Conservation (phyloP, 2,329 filamentous ascomycete species). For the Gremmenia infestans region DNA sequence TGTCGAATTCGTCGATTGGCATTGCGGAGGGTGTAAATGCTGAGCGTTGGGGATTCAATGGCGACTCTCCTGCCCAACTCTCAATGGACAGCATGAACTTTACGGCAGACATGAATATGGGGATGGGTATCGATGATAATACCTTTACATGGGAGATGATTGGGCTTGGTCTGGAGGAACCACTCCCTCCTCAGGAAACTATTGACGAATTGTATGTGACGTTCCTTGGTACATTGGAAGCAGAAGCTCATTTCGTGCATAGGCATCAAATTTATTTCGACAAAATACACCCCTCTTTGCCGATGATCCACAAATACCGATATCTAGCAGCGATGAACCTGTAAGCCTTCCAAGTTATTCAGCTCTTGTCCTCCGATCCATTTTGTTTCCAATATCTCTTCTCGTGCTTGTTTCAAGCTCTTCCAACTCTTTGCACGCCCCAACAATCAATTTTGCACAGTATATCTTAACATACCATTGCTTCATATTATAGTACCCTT, state of each 20-base stretch:
- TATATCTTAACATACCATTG: not conserved
- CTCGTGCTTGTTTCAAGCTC: not conserved
- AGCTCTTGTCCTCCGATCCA: conserved; percentile 11
- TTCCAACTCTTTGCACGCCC: not conserved
- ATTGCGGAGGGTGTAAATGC: conserved; percentile 44
- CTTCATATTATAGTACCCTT: not conserved
- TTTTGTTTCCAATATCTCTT: not conserved
- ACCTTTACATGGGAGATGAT: conserved; percentile 81
- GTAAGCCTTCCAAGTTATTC: conserved; percentile 34
- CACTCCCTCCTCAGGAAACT: conserved; percentile 59
- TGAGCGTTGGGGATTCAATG: conserved; percentile 50
- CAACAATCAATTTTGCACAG: not conserved
- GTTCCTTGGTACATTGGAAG: not conserved
- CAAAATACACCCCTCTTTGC: conserved; percentile 78
- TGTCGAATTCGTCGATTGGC: conserved; percentile 44
- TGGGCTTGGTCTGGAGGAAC: conserved; percentile 63
- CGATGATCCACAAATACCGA: conserved; percentile 84
- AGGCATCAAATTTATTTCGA: conserved; percentile 84
- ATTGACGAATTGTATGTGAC: conserved; percentile 73
- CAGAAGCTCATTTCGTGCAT: conserved; percentile 20
- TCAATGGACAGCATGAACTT: conserved; percentile 56
- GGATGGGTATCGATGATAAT: conserved; percentile 45
- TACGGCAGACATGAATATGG: conserved; percentile 39
- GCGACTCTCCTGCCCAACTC: conserved; percentile 44
- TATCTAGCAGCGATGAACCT: conserved; percentile 87